Evolutionary conservation across 2,329 filamentous ascomycete species (phyloP), one percentile per base, ranked within the genome.

Genomic region (Hypoxylon sp.): DNA sequence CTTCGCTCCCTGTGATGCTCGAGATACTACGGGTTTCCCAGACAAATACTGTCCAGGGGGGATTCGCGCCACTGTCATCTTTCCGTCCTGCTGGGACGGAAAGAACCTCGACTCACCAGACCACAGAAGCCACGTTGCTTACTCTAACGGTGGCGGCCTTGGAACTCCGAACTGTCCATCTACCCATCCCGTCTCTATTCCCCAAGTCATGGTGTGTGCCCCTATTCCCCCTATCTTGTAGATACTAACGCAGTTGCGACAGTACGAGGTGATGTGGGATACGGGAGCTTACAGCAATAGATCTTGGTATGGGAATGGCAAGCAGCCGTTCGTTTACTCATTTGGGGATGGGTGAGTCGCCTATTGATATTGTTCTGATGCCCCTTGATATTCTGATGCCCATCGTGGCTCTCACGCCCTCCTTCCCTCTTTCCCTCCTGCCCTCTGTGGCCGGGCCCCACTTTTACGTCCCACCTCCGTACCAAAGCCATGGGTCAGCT

Each of bases 271-370:
- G 35, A 62, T 64, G 51, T 67, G 65, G 65, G 55, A 67, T 40
- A 67, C 65, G 3, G 57, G 59, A 21, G 48, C 48, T 24, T 67
- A 63, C 23, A 57, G 48, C 24, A 58, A 66, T 48, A 37, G 24
- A 3, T 48, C 59, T 26, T 63, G 59, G 53, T 64, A 59, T 53
- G 55, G 53, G 31, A 56, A 18, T 17, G 58, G 61, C 55, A 62
- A 59, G 48, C 65, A 67, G 58, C 65, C 65, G 3, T 80, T 73
- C 48, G 72, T 74, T 53, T 81, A 78, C 42, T 79, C 68, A 45
- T 70, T 64, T 42, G 71, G n/a, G n/a, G n/a, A n/a, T n/a, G n/a
- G n/a, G n/a, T n/a, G n/a, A n/a, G n/a, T n/a, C n/a, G n/a, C n/a
- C n/a, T n/a, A n/a, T n/a, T n/a, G n/a, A n/a, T n/a, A n/a, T n/a